Base-by-base conservation (phyloP, 2,329 filamentous ascomycete species). In the Paecilomyces dactylethromorphus region DNA sequence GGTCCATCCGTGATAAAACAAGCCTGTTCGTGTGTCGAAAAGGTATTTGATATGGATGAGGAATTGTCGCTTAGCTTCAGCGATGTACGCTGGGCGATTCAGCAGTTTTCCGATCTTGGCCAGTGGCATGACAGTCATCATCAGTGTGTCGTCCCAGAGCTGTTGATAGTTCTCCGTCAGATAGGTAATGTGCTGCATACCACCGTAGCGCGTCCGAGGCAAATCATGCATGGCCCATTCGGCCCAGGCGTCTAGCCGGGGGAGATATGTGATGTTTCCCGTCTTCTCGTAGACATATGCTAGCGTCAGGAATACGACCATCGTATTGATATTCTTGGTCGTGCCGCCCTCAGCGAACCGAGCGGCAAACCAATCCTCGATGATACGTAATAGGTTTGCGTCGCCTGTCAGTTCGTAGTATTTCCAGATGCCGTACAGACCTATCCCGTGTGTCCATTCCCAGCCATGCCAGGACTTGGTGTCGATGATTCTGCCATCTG, bases 291-390 rank as follows among this genome's bases (percentile, higher is more conserved):
- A 92, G n/a, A 92, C 80, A 68, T 86, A 86, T 0, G 89, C 89
- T 0, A 92, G 80, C 0, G 89, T 90, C 21, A 92, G 76, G 71
- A 92, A 90, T 0, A 86, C 86, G 12, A 87, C 86, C 88, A 92
- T 91, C 15, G 90, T 92, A 78, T 91, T 92, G 80, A 91, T 91
- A 72, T 92, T 92, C 72, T 92, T 92, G 45, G 88, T 91, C 3
- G 90, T 92, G 68, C 81, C 86, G 21, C 88, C 87, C 58, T 86
- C 85, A 0, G 80, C 81, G 61, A 91, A 87, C 8, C 89, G 85
- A 54, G 81, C 82, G 6, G 78, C 76, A 74, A 91, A 92, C 90
- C 90, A 93, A 59, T 83, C 80, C 68, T 89, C 81, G 65, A 92
- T 91, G 61, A 88, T 86, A 61, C 79, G 73, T 21, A 91, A 80